Percentiles rank a stretch among this genome's conserved stretches.
These are phyloP conservation scores for Diplogelasinospora grovesii DNA, from an alignment of 495 filamentous ascomycete species.

Conservation along the genomic window DNA sequence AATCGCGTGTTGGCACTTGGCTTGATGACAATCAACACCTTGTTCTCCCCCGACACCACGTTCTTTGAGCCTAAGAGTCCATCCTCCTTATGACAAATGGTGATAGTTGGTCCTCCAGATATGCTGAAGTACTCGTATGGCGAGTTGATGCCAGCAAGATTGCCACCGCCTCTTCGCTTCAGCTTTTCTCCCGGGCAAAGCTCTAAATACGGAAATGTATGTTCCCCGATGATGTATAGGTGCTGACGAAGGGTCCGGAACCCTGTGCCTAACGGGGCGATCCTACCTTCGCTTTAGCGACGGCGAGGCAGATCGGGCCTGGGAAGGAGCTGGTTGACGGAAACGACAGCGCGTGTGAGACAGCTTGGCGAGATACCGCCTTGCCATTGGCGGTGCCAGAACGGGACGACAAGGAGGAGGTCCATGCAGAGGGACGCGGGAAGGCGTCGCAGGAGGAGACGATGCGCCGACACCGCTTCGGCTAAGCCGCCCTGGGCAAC, in stretches of 20 bases:
- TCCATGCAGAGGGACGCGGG: constrained; percentile 3
- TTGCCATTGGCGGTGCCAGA: constrained; percentile 9
- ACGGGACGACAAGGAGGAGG: constrained; percentile 3
- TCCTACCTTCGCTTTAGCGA: constrained; percentile 11
- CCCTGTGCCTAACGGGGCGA: constrained; percentile 13
- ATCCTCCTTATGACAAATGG: not conserved
- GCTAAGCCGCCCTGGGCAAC: constrained; percentile 11
- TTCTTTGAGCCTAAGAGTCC: not conserved
- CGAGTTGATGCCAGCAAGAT: not conserved
- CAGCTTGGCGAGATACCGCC: constrained; percentile 7
- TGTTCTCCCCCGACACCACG: not conserved
- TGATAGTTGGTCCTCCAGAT: constrained; percentile 1
- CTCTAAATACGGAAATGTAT: too few species aligned
- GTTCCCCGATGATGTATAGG: too few species aligned
- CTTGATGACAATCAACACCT: not conserved
- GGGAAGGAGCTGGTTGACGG: too few species aligned
- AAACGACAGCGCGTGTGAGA: too few species aligned
- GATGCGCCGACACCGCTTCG: constrained; percentile 6
- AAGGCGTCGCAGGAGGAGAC: constrained; percentile 9
- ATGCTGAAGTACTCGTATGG: not conserved
- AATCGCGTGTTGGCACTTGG: not conserved
- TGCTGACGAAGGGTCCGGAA: too few species aligned
- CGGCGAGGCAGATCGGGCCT: constrained; percentile 10
- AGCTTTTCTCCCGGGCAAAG: not conserved
- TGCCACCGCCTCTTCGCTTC: not conserved